Evolutionary conservation across 495 filamentous ascomycete genomes (phyloP), one percentile per base, ranked within the genome.

Genomic region (Cercophora sp.): DNA sequence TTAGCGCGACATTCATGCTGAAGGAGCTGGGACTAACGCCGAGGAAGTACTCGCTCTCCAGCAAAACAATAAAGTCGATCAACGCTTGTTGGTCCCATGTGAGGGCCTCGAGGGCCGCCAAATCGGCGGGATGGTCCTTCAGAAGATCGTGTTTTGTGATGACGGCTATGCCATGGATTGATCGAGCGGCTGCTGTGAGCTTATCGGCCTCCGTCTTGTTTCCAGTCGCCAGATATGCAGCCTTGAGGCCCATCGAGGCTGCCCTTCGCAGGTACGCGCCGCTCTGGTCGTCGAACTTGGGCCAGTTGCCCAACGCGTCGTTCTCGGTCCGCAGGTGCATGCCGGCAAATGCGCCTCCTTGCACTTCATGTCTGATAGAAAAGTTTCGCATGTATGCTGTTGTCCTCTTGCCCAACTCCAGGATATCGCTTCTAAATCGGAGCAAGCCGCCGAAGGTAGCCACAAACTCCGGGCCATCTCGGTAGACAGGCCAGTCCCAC

Each of bases 31-130:
- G 72, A 26, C 66, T 74, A 25, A 74, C 67, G 0, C 71, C 71
- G 0, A 72, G 37, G 50, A 76, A 74, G 41, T 73, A 70, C 32
- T 73, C 64, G 16, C 60, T 62, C 20, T 67, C 58, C 24, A 73
- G 47, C 15, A 76, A 52, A 3, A 72, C 66, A 5, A 65, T 56
- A 36, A 71, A 75, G 49, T 75, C 72, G 0, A 75, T 56, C 1
- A 75, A 59, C 2, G 67, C 72, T 46, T 74, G 67, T 57, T 74
- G 72, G 54, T 75, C 72, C 72, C 72, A 75, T 19, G 64, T 73
- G 4, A 75, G 48, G 20, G 56, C 54, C 42, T 64, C 59, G 20
- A 75, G 45, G 23, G 39, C 57, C 25, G 36, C 56, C 8, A 65
- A 29, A 10, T 74, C 72, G 0, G 57, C 54, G 0, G 51, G 44